A percentile compares a stretch with the other conserved stretches of the same genome.
Evolutionary conservation across 176 grass and related monocot genomes (phyloP).

Genomic region (Phoenix dactylifera): DNA sequence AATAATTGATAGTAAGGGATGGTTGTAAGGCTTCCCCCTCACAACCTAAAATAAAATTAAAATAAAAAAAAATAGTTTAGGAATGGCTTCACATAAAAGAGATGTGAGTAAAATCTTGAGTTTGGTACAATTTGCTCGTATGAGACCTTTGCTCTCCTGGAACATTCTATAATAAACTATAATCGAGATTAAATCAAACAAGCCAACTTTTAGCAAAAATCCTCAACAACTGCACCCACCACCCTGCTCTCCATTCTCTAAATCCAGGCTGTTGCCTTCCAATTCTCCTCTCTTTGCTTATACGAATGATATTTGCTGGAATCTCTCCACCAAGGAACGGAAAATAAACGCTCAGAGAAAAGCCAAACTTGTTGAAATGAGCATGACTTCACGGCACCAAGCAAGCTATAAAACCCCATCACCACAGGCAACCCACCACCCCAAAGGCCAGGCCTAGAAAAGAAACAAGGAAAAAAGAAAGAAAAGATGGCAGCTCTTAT

Average conservation of each 20-base stretch:
- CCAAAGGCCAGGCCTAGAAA: not conserved
- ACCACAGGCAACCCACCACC: conserved; percentile 1
- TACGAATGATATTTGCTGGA: conserved; percentile 1
- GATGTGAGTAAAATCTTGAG: too few relatives aligned
- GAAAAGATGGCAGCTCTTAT: conserved; percentile 40
- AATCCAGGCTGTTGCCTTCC: not conserved
- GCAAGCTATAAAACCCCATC: conserved; percentile 17
- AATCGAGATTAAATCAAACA: not conserved
- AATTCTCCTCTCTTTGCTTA: conserved; percentile 4
- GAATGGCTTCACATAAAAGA: too few relatives aligned
- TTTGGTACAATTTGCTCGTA: not conserved
- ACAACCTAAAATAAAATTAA: too few relatives aligned
- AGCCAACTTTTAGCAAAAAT: not conserved
- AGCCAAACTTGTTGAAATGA: conserved; percentile 38
- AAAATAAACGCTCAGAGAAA: not conserved
- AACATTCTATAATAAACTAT: not conserved
- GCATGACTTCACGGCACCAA: conserved; percentile 7
- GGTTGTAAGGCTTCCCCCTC: too few relatives aligned
- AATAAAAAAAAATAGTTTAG: too few relatives aligned
- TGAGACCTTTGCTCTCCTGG: not conserved
- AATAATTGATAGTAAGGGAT: too few relatives aligned
- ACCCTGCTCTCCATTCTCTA: not conserved
- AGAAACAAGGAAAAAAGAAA: not conserved
- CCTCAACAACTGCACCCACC: conserved; percentile 4
- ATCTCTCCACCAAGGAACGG: not conserved